Evolutionary conservation across 139 green algal species (phyloP).

Genomic region (Coelastrella sp.): DNA sequence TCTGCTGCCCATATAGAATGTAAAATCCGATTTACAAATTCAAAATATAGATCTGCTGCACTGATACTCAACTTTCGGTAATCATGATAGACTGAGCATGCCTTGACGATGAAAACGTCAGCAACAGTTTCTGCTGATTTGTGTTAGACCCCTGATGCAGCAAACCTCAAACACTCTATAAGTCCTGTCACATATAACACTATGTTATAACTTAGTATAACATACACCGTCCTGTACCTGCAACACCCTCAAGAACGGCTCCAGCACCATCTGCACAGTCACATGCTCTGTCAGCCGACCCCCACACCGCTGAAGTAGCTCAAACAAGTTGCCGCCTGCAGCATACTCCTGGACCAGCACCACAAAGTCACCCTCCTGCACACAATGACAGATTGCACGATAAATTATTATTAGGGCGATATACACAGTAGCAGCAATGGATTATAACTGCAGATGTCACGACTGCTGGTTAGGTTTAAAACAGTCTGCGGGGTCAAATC

Average conservation of each 20-base stretch:
- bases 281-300: constrained; percentile 64
- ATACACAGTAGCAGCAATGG: background rate
- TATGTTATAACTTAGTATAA: background rate
- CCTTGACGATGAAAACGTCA: background rate
- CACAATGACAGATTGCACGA: background rate
- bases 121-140: no score
- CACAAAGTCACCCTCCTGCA: constrained; percentile 54
- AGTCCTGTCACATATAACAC: background rate
- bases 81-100: background rate
- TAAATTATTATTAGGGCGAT: background rate
- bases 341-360: constrained; percentile 68
- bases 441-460: background rate
- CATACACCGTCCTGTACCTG: no score
- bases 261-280: constrained; percentile 71
- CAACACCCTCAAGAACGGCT: constrained; percentile 71
- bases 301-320: constrained; percentile 65
- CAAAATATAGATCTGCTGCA: no score
- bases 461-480: no score
- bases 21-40: no score
- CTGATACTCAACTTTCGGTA: background rate
- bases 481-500: no score
- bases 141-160: background rate
- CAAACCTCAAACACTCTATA: background rate
- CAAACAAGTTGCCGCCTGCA: constrained; percentile 67
- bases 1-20: no score